Percentiles rank a stretch among this genome's conserved stretches.
phyloP scores from a whole-genome alignment of 805 yeast genomes.

The Nadsonia fulvescens region DNA sequence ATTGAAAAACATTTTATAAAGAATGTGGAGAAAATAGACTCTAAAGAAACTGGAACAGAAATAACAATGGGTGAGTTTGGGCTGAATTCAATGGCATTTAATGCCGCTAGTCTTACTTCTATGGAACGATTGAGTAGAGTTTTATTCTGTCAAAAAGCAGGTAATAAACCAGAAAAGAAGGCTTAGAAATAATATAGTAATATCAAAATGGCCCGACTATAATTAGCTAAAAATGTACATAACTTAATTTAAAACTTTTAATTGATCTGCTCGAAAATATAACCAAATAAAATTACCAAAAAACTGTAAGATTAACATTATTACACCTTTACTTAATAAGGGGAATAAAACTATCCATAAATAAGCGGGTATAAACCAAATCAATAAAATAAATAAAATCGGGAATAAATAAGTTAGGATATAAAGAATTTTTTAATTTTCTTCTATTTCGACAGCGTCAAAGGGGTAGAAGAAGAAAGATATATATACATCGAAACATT shows the following conservation, averaged over 20 bases:
- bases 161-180: too few relatives aligned
- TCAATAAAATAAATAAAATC: neutral
- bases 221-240: too few relatives aligned
- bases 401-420: neutral
- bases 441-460: neutral
- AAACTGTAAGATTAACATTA: too few relatives aligned
- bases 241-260: too few relatives aligned
- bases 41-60: conserved; percentile 1
- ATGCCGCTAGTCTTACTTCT: neutral
- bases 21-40: conserved; percentile 3
- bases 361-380: neutral
- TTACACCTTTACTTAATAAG: too few relatives aligned
- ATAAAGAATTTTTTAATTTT: conserved; percentile 1
- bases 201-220: too few relatives aligned
- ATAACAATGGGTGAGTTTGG: neutral
- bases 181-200: too few relatives aligned
- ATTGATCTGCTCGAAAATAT: conserved; percentile 2
- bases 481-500: conserved; percentile 1
- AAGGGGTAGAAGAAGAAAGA: neutral
- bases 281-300: conserved; percentile 2
- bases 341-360: too few relatives aligned
- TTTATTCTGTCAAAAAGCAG: neutral
- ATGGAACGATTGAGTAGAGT: neutral
- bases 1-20: conserved; percentile 5
- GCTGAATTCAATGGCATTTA: neutral